Conservation (phyloP, 257 asterid species). For the Fraxinus cuspidata region DNA sequence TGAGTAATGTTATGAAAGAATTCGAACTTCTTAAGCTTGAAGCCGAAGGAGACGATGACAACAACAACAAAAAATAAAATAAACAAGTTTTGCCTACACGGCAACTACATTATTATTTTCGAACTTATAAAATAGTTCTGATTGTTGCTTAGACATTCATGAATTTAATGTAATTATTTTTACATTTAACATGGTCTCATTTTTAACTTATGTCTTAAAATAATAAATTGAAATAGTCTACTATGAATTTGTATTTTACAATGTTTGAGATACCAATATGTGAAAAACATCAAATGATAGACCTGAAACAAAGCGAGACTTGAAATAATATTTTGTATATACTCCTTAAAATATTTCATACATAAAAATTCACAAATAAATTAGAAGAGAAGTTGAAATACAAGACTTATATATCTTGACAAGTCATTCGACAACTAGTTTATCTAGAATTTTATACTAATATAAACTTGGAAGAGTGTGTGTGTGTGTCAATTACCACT, state of each 20-base stretch:
- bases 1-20: conserved; percentile 61
- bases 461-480: background rate
- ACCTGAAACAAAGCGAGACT: no score
- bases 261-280: no score
- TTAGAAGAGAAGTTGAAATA: no score
- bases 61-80: conserved; percentile 32
- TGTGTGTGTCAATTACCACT: background rate
- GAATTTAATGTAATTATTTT: conserved; percentile 2
- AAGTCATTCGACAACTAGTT: background rate
- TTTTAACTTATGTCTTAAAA: no score
- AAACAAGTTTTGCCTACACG: conserved; percentile 36
- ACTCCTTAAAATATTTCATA: no score
- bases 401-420: background rate
- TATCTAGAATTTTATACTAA: background rate
- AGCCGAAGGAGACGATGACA: conserved; percentile 31
- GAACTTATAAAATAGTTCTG: conserved; percentile 43
- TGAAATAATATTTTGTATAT: no score
- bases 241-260: no score
- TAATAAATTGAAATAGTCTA: no score
- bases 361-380: no score
- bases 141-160: conserved; percentile 25
- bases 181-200: no score
- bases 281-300: no score
- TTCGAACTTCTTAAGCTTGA: conserved; percentile 53
- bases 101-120: conserved; percentile 50